Base-by-base conservation (phyloP, 2,329 filamentous ascomycete species). In the Dothideomycetes sp. region DNA sequence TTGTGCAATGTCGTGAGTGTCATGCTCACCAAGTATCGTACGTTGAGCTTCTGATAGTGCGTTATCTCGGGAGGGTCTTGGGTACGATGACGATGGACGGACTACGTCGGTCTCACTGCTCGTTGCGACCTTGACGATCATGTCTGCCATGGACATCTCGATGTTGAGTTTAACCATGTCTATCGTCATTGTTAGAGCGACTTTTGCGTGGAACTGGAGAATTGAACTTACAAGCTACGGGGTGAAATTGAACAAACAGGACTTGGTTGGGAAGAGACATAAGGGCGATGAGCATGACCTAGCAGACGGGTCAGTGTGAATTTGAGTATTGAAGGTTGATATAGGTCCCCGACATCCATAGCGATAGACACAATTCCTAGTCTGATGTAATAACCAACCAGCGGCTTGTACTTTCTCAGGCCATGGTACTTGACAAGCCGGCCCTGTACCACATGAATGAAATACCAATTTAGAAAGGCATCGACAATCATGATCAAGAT, bases 341-440 rank as follows among this genome's bases (percentile, higher is more conserved):
- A 30, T 32, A 39, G 20, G n/a, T n/a, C n/a, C n/a, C n/a, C 9
- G 12, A 39, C 58, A 46, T 74, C 71, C 66, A 73, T 70, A 2
- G 61, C 51, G 4, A 74, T 57, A 0, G 70, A 73, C 1, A 74
- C 33, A 3, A 64, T 18, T 51, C 73, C 69, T 12, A 74, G 63
- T 31, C 62, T 61, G 18, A 67, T 63, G 34, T 73, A 74, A 56
- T 72, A 73, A 5, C 56, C 56, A 3, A 71, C 62, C 0, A 74
- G 59, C 4, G 63, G 63, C 43, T 65, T 60, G 50, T 74, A 74
- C 46, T 74, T 74, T 6, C 61, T 62, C 3, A 73, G 54, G 1
- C 66, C 67, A 37, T 71, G 66, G 15, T 39, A 39, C 23, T 62
- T 58, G 10, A 73, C 57, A 0, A 74, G 62, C 2, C 68, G 61